Evolutionary conservation across 495 filamentous ascomycete species (phyloP).

Genomic region (Penicillium argentinense): DNA sequence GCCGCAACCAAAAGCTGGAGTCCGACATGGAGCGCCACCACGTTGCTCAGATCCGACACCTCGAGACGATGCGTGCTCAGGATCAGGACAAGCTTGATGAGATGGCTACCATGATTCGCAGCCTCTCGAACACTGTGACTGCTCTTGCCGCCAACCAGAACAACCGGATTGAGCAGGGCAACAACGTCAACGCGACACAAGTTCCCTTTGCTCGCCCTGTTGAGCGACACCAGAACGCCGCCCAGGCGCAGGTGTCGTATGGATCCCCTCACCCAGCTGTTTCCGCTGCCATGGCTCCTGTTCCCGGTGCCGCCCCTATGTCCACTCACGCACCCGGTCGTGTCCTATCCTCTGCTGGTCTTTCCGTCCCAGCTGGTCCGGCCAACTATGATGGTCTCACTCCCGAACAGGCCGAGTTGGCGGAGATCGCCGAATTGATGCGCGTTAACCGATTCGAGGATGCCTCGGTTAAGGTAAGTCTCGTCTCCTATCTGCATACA

Average conservation of each 20-base stretch:
- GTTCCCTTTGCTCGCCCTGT: constrained; percentile 5
- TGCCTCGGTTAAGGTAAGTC: constrained; percentile 59
- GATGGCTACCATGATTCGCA: constrained; percentile 68
- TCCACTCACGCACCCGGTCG: constrained; percentile 3
- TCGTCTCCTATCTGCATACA: neutral
- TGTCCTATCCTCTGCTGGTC: constrained; percentile 4
- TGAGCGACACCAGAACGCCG: constrained; percentile 10
- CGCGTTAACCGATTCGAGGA: constrained; percentile 67
- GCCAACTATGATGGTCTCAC: no score
- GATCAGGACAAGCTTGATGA: constrained; percentile 83
- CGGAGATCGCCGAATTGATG: constrained; percentile 65
- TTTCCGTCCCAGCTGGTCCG: constrained; percentile 31
- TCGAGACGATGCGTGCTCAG: constrained; percentile 66
- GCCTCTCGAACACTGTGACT: constrained; percentile 69
- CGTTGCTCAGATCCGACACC: constrained; percentile 58
- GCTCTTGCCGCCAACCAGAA: constrained; percentile 64
- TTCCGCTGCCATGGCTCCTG: constrained; percentile 4
- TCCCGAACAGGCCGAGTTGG: constrained; percentile 64
- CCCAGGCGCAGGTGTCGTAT: constrained; percentile 14
- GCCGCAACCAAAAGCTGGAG: constrained; percentile 59
- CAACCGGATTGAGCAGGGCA: constrained; percentile 48
- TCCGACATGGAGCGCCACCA: constrained; percentile 66
- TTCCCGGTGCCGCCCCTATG: constrained; percentile 25
- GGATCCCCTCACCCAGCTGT: constrained; percentile 12
- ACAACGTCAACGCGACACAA: constrained; percentile 18